Conservation (phyloP, 176 grass and related monocot species). For the Dendrocalamus sinicus region DNA sequence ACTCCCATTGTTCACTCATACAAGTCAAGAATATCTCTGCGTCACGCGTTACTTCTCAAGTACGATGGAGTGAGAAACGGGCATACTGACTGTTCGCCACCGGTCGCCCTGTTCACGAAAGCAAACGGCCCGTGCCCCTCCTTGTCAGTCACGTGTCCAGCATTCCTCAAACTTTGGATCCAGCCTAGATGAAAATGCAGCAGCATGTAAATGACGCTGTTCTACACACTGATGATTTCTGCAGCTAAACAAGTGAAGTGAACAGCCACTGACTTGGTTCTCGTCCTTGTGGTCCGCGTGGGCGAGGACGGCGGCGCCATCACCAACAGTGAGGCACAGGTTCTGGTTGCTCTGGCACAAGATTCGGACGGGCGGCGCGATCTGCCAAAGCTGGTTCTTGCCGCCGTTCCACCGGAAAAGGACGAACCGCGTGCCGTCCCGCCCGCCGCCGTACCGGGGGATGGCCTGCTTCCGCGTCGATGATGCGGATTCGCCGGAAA, state of each 20-base stretch:
- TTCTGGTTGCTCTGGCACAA: conserved; percentile 10
- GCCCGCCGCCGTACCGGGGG: conserved; percentile 39
- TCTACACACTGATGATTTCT: too few relatives aligned
- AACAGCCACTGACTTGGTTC: too few relatives aligned
- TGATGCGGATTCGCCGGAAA: conserved; percentile 58
- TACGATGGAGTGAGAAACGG: background rate
- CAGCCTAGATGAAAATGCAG: background rate
- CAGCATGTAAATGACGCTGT: too few relatives aligned
- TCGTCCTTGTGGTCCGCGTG: background rate
- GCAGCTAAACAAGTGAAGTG: too few relatives aligned
- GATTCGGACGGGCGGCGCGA: conserved; percentile 24
- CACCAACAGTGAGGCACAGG: conserved; percentile 32
- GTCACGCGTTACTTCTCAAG: background rate
- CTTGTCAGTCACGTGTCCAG: conserved; percentile 24
- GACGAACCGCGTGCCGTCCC: conserved; percentile 51
- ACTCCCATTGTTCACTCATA: background rate
- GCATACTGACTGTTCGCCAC: background rate
- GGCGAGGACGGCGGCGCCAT: conserved; percentile 31
- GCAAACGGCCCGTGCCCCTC: conserved; percentile 22
- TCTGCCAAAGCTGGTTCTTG: conserved; percentile 59
- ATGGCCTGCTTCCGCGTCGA: conserved; percentile 44
- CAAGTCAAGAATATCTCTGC: background rate
- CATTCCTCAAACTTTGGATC: conserved; percentile 29
- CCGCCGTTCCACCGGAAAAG: conserved; percentile 54
- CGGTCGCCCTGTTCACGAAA: conserved; percentile 16